Evolutionary conservation across 2,329 filamentous ascomycete species (phyloP).

Genomic region (Raffaelea ambrosiae): DNA sequence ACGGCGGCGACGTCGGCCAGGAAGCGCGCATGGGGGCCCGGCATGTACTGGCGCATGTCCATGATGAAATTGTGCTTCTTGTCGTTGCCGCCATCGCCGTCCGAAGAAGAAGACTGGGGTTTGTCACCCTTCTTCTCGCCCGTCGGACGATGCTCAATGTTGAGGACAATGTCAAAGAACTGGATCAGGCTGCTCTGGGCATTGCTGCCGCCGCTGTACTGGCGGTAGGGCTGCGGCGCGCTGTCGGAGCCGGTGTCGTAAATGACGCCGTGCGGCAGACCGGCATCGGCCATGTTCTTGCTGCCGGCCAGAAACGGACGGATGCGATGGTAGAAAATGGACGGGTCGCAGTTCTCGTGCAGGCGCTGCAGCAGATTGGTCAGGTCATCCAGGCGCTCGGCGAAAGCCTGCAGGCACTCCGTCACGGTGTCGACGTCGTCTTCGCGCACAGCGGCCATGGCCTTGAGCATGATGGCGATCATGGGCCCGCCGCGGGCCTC

Average conservation of each 20-base stretch:
- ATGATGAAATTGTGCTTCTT: constrained; percentile 78
- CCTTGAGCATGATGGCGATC: constrained; percentile 79
- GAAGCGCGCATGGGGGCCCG: constrained; percentile 83
- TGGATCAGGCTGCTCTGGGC: constrained; percentile 95
- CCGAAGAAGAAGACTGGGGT: no score
- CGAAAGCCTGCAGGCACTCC: constrained; percentile 69
- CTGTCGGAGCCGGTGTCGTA: constrained; percentile 72
- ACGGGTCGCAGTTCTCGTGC: constrained; percentile 92
- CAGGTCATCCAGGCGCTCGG: constrained; percentile 81
- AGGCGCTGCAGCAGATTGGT: constrained; percentile 72
- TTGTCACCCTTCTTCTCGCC: constrained; percentile 50
- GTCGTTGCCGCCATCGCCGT: constrained; percentile 24
- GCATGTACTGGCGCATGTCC: constrained; percentile 98
- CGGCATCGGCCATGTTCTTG: constrained; percentile 94
- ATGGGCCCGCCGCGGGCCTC: constrained; percentile 85
- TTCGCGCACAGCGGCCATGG: constrained; percentile 69
- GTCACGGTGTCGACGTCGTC: constrained; percentile 65
- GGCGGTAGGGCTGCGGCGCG: constrained; percentile 52
- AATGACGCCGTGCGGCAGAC: constrained; percentile 75
- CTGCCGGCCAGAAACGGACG: constrained; percentile 92
- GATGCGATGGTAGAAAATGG: constrained; percentile 91
- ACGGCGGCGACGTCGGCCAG: constrained; percentile 69
- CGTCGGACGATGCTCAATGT: constrained; percentile 83
- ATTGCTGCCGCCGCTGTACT: constrained; percentile 91
- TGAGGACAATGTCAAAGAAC: constrained; percentile 90